Conservation (phyloP, 345 rosid species). For the Sapria himalayana region DNA sequence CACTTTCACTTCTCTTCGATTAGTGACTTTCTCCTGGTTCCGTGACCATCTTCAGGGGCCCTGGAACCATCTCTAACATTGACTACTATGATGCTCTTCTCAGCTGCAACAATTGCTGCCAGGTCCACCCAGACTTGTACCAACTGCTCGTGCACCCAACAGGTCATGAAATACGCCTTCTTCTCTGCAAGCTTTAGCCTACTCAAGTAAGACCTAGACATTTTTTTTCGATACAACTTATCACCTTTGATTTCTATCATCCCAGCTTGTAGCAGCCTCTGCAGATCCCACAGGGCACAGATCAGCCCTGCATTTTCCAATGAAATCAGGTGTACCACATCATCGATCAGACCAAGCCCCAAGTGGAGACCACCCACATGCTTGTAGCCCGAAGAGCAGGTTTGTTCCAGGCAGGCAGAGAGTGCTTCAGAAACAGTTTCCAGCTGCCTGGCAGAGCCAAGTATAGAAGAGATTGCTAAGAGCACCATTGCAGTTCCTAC, state of each 20-base stretch:
- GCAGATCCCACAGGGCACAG: slow-evolving; percentile 52
- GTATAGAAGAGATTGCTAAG: slow-evolving; percentile 37
- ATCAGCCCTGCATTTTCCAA: slow-evolving; percentile 38
- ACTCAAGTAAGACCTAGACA: no score
- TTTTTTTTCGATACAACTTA: no score
- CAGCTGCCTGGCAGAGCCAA: slow-evolving; percentile 47
- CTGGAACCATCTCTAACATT: slow-evolving; percentile 13
- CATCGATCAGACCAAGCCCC: slow-evolving; percentile 44
- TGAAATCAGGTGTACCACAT: slow-evolving; percentile 28
- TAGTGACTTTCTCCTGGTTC: slow-evolving; percentile 17
- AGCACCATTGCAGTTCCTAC: slow-evolving; percentile 39
- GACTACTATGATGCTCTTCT: slow-evolving; percentile 20
- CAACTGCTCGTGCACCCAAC: slow-evolving; percentile 80
- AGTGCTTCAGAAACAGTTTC: slow-evolving; percentile 42
- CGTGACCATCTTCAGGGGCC: slow-evolving; percentile 8
- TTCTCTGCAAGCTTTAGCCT: slow-evolving; percentile 57
- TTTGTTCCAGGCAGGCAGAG: slow-evolving; percentile 48
- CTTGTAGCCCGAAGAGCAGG: slow-evolving; percentile 54
- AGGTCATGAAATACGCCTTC: slow-evolving; percentile 61
- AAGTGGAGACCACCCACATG: slow-evolving; percentile 51
- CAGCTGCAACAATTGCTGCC: slow-evolving; percentile 30
- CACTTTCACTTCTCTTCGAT: slow-evolving; percentile 38
- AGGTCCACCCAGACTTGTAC: slow-evolving; percentile 37
- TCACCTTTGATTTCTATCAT: slow-evolving; percentile 27
- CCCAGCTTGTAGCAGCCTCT: slow-evolving; percentile 39